Percentiles rank a stretch among this genome's conserved stretches.
These are phyloP conservation scores for Pseudogymnoascus sp. DNA, from an alignment of 2,329 filamentous ascomycete species.

Conservation along the genomic window DNA sequence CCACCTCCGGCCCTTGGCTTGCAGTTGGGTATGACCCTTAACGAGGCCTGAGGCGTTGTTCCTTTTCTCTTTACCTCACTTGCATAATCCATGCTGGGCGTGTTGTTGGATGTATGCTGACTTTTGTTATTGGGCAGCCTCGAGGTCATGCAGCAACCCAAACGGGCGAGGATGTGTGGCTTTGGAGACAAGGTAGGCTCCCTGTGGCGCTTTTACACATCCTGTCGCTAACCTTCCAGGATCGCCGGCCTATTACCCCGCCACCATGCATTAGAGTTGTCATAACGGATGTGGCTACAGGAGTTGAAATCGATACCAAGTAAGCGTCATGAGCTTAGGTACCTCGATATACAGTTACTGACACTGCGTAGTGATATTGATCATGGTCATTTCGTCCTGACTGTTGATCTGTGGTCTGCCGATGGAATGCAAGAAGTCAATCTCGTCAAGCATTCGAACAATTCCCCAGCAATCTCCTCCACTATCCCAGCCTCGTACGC, in stretches of 20 bases:
- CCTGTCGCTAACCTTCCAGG: conserved; percentile 43
- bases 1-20: not conserved
- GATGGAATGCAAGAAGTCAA: conserved; percentile 57
- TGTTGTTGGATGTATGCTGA: not conserved
- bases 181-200: conserved; percentile 85
- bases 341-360: not conserved
- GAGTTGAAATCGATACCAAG: conserved; percentile 78
- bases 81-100: not conserved
- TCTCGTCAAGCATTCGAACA: conserved; percentile 56
- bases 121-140: conserved; percentile 40
- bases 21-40: not conserved
- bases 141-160: conserved; percentile 80
- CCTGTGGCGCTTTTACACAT: conserved; percentile 10
- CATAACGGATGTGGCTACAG: conserved; percentile 64
- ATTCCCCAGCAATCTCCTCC: conserved; percentile 70
- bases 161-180: conserved; percentile 93
- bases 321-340: conserved; percentile 36
- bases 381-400: conserved; percentile 59
- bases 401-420: conserved; percentile 60
- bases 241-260: conserved; percentile 90
- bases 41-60: not conserved
- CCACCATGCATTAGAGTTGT: conserved; percentile 84
- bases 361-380: conserved; percentile 51
- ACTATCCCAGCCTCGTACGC: conserved; percentile 73
- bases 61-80: not conserved